Evolutionary conservation across 192 early-diverging fungal species (phyloP).

Genomic region (Jimgerdemannia flammicorona): DNA sequence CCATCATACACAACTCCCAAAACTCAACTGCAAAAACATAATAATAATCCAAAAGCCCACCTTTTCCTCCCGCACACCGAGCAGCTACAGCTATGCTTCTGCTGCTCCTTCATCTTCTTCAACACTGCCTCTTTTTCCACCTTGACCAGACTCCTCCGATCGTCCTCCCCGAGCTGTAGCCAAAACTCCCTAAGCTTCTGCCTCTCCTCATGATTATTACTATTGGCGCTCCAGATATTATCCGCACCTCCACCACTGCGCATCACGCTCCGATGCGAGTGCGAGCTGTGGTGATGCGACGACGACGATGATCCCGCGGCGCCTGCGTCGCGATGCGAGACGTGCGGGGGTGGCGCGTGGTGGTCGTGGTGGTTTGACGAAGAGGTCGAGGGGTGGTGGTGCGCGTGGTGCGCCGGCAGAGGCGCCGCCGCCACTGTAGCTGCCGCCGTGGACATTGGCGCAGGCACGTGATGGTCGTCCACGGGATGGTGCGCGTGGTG

Average conservation of each 20-base stretch:
- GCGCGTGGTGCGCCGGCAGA: constrained; percentile 11
- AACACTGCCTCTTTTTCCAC: constrained; percentile 84
- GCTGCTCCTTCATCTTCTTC: constrained; percentile 88
- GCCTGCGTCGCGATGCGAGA: constrained; percentile 13
- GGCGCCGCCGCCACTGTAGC: too few species aligned
- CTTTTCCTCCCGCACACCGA: constrained; percentile 78
- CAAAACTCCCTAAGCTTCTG: constrained; percentile 82
- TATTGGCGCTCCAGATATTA: constrained; percentile 60
- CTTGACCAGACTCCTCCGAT: constrained; percentile 73
- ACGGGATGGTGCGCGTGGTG: too few species aligned
- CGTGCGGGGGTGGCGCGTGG: constrained; percentile 16
- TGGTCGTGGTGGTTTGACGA: constrained; percentile 8
- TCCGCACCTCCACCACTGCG: constrained; percentile 28
- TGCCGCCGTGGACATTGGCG: too few species aligned
- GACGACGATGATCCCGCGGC: too few species aligned
- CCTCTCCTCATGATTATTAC: constrained; percentile 69
- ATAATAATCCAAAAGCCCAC: constrained; percentile 35
- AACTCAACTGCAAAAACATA: constrained; percentile 3
- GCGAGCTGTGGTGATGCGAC: constrained; percentile 14
- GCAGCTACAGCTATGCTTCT: constrained; percentile 81
- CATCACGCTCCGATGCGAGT: constrained; percentile 23
- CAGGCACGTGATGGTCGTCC: too few species aligned
- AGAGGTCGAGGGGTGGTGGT: constrained; percentile 6
- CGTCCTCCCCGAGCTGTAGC: constrained; percentile 77
- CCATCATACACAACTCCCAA: too few species aligned